Evolutionary conservation across 1,284 basidiomycete genomes (phyloP).

Genomic region (Puccinia horiana): DNA sequence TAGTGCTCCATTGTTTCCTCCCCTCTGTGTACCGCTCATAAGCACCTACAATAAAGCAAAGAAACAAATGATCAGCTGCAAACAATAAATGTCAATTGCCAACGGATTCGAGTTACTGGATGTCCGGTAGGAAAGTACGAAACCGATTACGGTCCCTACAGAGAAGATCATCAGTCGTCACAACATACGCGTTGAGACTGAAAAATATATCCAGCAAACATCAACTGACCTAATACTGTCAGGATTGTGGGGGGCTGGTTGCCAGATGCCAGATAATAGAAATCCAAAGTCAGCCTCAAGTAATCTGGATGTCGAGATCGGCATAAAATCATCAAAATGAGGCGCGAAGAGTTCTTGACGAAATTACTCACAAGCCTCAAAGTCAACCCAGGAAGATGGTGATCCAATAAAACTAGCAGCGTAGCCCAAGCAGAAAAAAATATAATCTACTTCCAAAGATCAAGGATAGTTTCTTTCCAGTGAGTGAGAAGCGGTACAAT

Average conservation of each 20-base stretch:
- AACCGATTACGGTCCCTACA: constrained; percentile 44
- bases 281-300: not conserved
- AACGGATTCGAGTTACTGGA: constrained; percentile 18
- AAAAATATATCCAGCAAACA: not conserved
- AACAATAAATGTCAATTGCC: not conserved
- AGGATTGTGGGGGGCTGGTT: constrained; percentile 27
- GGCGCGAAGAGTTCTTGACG: not conserved
- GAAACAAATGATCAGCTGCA: not conserved
- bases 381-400: not conserved
- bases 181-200: not conserved
- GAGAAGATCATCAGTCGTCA: not conserved
- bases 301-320: too few species aligned
- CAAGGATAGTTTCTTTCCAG: not conserved
- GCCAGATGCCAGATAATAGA: not conserved
- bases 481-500: not conserved
- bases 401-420: constrained; percentile 20
- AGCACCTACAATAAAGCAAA: constrained; percentile 12
- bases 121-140: constrained; percentile 46
- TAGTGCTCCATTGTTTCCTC: constrained; percentile 33
- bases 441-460: constrained; percentile 7
- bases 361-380: constrained; percentile 17
- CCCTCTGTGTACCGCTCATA: constrained; percentile 47
- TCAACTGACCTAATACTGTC: constrained; percentile 40
- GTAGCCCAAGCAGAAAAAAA: constrained; percentile 27
- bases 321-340: not conserved